phyloP scores from a whole-genome alignment of 331 rosid genomes.

The Malus hybrid region DNA sequence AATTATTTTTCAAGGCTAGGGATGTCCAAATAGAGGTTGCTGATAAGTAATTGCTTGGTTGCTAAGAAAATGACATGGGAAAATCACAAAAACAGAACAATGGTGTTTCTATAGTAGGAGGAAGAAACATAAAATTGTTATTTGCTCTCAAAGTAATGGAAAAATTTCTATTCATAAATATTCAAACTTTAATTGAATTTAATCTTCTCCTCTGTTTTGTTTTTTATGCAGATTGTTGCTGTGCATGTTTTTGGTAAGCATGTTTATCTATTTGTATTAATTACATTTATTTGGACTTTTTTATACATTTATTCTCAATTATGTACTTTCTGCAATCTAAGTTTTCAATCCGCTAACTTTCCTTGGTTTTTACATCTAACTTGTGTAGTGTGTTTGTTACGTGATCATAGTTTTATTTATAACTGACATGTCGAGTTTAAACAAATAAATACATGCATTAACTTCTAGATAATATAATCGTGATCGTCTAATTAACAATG shows the following conservation, averaged over 20 bases:
- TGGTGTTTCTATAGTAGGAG: neutral
- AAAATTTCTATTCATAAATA: neutral
- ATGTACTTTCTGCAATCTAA: neutral
- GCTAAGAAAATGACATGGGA: neutral
- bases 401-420: constrained; percentile 10
- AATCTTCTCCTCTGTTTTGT: neutral
- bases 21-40: neutral
- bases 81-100: neutral
- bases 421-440: constrained; percentile 23
- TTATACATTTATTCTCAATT: neutral
- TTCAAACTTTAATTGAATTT: neutral
- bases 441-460: neutral
- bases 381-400: neutral
- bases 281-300: neutral
- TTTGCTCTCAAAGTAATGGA: no score
- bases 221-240: constrained; percentile 5
- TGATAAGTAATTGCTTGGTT: neutral
- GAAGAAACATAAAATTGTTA: no score
- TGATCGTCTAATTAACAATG: neutral
- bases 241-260: constrained; percentile 4
- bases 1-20: neutral
- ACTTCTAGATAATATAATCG: neutral
- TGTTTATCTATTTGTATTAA: neutral
- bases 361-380: no score
- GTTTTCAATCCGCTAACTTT: no score